Base-by-base conservation (phyloP, 2,329 filamentous ascomycete genomes). In the Penicillium sp. region DNA sequence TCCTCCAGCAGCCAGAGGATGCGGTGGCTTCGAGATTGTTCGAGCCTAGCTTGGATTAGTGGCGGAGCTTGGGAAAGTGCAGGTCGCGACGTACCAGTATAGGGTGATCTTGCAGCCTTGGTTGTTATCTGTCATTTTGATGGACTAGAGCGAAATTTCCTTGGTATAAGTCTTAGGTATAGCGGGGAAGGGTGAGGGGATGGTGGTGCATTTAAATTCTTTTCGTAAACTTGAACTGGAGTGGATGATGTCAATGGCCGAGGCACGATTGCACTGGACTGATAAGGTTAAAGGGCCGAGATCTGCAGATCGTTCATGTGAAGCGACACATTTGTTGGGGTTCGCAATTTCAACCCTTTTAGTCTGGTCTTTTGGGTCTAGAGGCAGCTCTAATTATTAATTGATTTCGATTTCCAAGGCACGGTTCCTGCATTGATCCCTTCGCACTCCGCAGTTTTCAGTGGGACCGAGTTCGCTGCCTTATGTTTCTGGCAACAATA, bases 1-100 rank as follows among this genome's bases (percentile, higher is more conserved):
- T 93, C 91, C 72, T 95, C 90, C 44, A 96, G 84, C 7, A 96
- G 86, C 90, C 90, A 96, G 45, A 95, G 79, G 57, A 93, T 89
- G 60, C 90, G 87, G 74, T 96, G 90, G 13, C 90, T 86, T 65
- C 92, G 89, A 55, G 91, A 96, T 65, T 89, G 81, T 66, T 93
- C 85, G 59, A 96, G 88, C 91, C 91, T 96, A 35, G 26, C 13
- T 44, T 26, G 11, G 39, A 19, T 49, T 44, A 37, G 53, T 24
- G 13, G 14, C 3, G 31, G 3, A 26, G 4, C 13, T 2, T 11
- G 22, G 9, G 35, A 19, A 19, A 39, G 10, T 39, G 8, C 16
- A 3, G n/a, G 8, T 19, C 16, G 31, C 24, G 11, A 14, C 71
- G 55, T 74, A 87, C 87, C 87, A 89, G 73, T 88, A 85, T 35